These are phyloP conservation scores for Pichia insulana DNA, from an alignment of 805 yeast species.

Conservation along the genomic window DNA sequence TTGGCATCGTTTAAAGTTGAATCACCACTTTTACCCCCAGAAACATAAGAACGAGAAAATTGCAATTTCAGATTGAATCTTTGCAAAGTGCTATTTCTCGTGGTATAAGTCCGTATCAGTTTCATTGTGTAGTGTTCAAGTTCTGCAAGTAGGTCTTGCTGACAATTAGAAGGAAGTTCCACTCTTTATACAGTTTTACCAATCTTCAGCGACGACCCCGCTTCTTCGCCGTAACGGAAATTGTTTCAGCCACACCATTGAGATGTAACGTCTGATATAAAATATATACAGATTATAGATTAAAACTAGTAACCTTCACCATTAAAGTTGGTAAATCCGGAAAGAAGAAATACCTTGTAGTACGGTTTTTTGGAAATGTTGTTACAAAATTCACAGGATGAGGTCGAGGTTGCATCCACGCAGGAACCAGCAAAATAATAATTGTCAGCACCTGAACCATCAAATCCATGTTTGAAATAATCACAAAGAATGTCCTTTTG, in stretches of 20 bases:
- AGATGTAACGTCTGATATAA: no score
- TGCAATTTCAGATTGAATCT: no score
- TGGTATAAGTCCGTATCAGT: no score
- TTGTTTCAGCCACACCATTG: not conserved
- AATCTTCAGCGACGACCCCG: not conserved
- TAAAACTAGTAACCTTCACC: slow-evolving; percentile 52
- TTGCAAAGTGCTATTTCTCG: no score
- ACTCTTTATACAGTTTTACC: no score
- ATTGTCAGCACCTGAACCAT: slow-evolving; percentile 79
- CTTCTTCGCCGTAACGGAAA: slow-evolving; percentile 1
- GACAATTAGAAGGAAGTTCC: no score
- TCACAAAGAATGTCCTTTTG: slow-evolving; percentile 40
- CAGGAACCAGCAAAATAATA: slow-evolving; percentile 80
- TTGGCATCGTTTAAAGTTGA: not conserved
- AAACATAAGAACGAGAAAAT: not conserved
- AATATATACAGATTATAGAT: no score
- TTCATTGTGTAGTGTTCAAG: no score
- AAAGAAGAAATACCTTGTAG: slow-evolving; percentile 47
- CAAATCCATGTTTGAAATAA: slow-evolving; percentile 53
- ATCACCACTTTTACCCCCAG: not conserved
- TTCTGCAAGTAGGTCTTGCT: no score
- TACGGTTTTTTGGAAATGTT: slow-evolving; percentile 59
- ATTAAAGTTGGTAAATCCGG: slow-evolving; percentile 70
- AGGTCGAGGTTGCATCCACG: slow-evolving; percentile 73
- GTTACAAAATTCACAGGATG: slow-evolving; percentile 81